phyloP scores from a whole-genome alignment of 495 filamentous ascomycete genomes.

The Aspergillus hancockii region DNA sequence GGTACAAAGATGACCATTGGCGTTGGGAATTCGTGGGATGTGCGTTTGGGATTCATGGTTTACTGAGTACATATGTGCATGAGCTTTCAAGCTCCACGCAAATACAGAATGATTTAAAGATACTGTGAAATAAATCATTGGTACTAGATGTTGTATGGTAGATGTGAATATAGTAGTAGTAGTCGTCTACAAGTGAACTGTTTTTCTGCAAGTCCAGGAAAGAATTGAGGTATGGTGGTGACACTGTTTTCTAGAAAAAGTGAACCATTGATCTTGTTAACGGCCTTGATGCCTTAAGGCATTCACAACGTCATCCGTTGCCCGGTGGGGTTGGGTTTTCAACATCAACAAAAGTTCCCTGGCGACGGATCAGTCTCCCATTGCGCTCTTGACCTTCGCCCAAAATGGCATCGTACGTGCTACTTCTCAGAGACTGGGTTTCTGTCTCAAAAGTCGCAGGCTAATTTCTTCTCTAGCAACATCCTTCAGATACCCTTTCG shows the following conservation, averaged over 20 bases:
- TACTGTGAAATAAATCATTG: too few relatives aligned
- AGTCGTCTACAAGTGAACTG: too few relatives aligned
- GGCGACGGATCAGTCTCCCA: slow-evolving; percentile 17
- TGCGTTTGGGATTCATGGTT: slow-evolving; percentile 12
- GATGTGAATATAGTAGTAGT: background rate
- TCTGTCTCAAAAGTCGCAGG: background rate
- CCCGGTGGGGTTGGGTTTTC: slow-evolving; percentile 34
- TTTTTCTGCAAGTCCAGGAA: too few relatives aligned
- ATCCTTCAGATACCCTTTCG: slow-evolving; percentile 80
- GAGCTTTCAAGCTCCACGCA: slow-evolving; percentile 26
- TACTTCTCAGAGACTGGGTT: background rate
- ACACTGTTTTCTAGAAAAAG: too few relatives aligned
- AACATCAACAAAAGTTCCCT: slow-evolving; percentile 38
- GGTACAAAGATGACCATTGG: slow-evolving; percentile 4
- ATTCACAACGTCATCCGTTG: slow-evolving; percentile 42
- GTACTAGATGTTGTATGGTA: background rate
- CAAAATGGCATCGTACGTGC: slow-evolving; percentile 49
- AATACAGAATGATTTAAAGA: slow-evolving; percentile 27
- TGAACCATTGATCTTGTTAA: too few relatives aligned
- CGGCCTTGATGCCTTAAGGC: slow-evolving; percentile 11
- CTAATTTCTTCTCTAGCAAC: slow-evolving; percentile 34
- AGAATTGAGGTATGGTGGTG: too few relatives aligned
- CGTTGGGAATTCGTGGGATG: slow-evolving; percentile 9
- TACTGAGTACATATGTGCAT: slow-evolving; percentile 31
- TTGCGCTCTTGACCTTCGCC: slow-evolving; percentile 12